Percentiles rank a stretch among this genome's conserved stretches.
Conservation (phyloP, 1,284 basidiomycete species). For the Tilletia walkeri region DNA sequence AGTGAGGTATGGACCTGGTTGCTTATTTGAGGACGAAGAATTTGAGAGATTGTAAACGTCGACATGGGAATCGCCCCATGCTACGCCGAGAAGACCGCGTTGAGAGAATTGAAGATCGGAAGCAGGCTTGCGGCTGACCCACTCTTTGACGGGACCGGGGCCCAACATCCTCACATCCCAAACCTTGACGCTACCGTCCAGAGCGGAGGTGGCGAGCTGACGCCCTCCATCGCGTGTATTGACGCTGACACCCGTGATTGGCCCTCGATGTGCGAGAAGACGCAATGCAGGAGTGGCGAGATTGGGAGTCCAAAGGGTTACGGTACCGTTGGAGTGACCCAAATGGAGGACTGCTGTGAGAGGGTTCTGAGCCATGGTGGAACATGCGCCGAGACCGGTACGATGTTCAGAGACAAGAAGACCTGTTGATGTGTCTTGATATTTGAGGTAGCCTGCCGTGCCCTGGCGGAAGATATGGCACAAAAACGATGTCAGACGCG, state of each 20-base stretch:
- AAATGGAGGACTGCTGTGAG: slow-evolving; percentile 88
- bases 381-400: slow-evolving; percentile 68
- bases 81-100: slow-evolving; percentile 78
- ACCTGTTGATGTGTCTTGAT: slow-evolving; percentile 95
- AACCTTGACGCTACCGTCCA: slow-evolving; percentile 83
- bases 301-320: slow-evolving; percentile 95
- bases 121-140: slow-evolving; percentile 65
- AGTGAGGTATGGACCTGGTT: slow-evolving; percentile 61
- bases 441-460: slow-evolving; percentile 84
- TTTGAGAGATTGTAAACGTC: slow-evolving; percentile 63
- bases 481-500: background rate
- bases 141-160: slow-evolving; percentile 71
- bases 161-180: slow-evolving; percentile 98
- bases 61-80: slow-evolving; percentile 70
- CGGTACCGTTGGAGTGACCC: slow-evolving; percentile 74
- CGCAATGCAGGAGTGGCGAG: slow-evolving; percentile 85
- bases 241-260: slow-evolving; percentile 75
- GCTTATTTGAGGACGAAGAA: slow-evolving; percentile 37
- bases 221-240: slow-evolving; percentile 73
- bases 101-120: slow-evolving; percentile 60
- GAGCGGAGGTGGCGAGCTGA: slow-evolving; percentile 85
- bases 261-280: slow-evolving; percentile 84
- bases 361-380: slow-evolving; percentile 83
- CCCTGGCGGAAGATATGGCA: slow-evolving; percentile 62
- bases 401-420: slow-evolving; percentile 81